Percentiles rank a stretch among this genome's conserved stretches.
phyloP scores from a whole-genome alignment of 371 early-diverging fungal species.

The Mortierella sp. region DNA sequence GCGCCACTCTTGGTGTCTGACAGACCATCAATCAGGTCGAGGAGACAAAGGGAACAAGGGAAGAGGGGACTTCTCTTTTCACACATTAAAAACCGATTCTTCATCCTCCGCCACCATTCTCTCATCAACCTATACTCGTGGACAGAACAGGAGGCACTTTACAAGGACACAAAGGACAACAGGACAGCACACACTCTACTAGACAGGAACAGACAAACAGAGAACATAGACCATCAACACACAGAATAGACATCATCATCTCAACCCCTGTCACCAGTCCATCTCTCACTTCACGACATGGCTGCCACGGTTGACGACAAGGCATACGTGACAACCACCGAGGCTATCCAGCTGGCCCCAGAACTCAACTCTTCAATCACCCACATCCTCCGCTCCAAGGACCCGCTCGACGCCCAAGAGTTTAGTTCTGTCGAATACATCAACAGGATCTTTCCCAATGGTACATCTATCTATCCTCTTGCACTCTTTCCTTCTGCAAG shows the following conservation, averaged over 20 bases:
- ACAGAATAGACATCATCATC: background rate
- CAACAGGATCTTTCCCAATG: conserved; percentile 87
- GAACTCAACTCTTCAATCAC: conserved; percentile 65
- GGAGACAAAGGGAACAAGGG: too few relatives aligned
- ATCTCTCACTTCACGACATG: conserved; percentile 7
- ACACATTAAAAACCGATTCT: too few relatives aligned
- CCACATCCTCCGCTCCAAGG: conserved; percentile 65
- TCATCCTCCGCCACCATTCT: background rate
- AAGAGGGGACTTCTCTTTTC: background rate
- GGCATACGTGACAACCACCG: conserved; percentile 45
- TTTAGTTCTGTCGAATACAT: conserved; percentile 83
- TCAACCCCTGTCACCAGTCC: background rate
- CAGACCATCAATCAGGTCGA: background rate
- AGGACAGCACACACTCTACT: too few relatives aligned
- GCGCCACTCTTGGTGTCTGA: conserved; percentile 25
- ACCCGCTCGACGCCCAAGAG: conserved; percentile 78
- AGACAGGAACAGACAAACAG: background rate
- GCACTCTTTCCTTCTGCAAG: too few relatives aligned
- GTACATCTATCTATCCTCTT: conserved; percentile 46
- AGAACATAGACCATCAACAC: background rate
- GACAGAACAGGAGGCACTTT: too few relatives aligned
- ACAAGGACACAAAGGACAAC: background rate
- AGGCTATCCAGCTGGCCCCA: conserved; percentile 61
- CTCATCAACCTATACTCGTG: background rate
- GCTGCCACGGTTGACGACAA: conserved; percentile 14